phyloP scores from a whole-genome alignment of 2,329 filamentous ascomycete species.

The Fusarium nelsonii region DNA sequence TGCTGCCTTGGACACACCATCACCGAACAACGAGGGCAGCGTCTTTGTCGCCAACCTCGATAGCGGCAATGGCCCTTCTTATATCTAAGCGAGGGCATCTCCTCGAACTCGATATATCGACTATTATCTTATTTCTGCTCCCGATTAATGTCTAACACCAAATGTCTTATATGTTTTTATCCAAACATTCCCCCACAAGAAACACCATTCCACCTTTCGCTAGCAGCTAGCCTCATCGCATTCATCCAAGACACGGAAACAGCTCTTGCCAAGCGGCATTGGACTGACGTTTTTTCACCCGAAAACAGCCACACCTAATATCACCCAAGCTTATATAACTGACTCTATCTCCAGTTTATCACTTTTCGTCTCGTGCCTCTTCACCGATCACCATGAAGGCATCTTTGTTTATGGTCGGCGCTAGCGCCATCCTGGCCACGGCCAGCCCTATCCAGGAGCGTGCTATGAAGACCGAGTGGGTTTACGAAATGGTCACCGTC shows the following conservation, averaged over 20 bases:
- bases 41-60: conserved; percentile 8
- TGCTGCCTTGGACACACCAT: conserved; percentile 15
- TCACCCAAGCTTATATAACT: conserved; percentile 40
- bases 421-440: conserved; percentile 60
- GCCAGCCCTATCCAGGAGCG: conserved; percentile 59
- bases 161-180: conserved; percentile 41
- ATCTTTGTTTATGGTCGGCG: conserved; percentile 59
- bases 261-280: conserved; percentile 38
- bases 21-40: conserved; percentile 7
- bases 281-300: conserved; percentile 25
- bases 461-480: conserved; percentile 55
- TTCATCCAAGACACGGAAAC: conserved; percentile 37
- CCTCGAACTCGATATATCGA: conserved; percentile 17
- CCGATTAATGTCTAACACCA: conserved; percentile 36
- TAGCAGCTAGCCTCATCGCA: conserved; percentile 33
- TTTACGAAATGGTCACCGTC: conserved; percentile 59
- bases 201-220: conserved; percentile 37
- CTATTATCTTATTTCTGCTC: conserved; percentile 7
- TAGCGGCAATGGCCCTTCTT: conserved; percentile 10
- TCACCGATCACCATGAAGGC: conserved; percentile 62
- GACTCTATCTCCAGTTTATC: conserved; percentile 37
- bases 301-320: conserved; percentile 36
- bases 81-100: conserved; percentile 4
- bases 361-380: conserved; percentile 24
- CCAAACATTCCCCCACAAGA: conserved; percentile 41